A percentile compares a stretch with the other conserved stretches of the same genome.
These are phyloP conservation scores for Diplocarpon mali DNA, from an alignment of 2,329 filamentous ascomycete species.

Conservation along the genomic window DNA sequence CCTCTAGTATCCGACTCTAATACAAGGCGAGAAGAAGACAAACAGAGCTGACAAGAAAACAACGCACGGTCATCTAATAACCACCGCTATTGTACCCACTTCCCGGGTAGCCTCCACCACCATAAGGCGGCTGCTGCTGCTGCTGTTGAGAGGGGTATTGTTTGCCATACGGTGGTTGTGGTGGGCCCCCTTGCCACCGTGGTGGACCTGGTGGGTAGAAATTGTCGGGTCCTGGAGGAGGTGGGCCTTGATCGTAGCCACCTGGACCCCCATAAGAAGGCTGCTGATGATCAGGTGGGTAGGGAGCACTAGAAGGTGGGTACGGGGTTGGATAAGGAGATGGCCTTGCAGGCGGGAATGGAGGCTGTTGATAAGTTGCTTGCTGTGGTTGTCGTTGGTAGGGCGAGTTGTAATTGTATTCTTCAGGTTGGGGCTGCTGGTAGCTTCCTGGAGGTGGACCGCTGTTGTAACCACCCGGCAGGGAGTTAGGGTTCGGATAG, in stretches of 20 bases:
- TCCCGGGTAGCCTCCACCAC: neutral
- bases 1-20: neutral
- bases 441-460: slow-evolving; percentile 11
- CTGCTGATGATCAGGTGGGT: slow-evolving; percentile 6
- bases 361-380: slow-evolving; percentile 4
- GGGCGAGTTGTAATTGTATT: slow-evolving; percentile 2
- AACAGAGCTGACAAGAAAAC: too few species aligned
- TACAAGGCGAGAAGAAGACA: neutral
- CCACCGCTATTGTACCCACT: too few species aligned
- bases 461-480: slow-evolving; percentile 14
- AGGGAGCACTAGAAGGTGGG: slow-evolving; percentile 1
- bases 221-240: slow-evolving; percentile 5
- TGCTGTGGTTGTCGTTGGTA: slow-evolving; percentile 1
- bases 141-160: slow-evolving; percentile 10
- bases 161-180: slow-evolving; percentile 6
- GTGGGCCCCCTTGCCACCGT: slow-evolving; percentile 1
- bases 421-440: slow-evolving; percentile 4
- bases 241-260: slow-evolving; percentile 4
- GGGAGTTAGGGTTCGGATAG: slow-evolving; percentile 17
- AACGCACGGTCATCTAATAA: too few species aligned
- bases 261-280: slow-evolving; percentile 12
- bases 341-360: neutral
- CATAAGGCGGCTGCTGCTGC: slow-evolving; percentile 1
- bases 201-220: neutral
- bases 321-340: neutral